Base-by-base conservation (phyloP, 345 rosid genomes). In the Euphorbia peplus region DNA sequence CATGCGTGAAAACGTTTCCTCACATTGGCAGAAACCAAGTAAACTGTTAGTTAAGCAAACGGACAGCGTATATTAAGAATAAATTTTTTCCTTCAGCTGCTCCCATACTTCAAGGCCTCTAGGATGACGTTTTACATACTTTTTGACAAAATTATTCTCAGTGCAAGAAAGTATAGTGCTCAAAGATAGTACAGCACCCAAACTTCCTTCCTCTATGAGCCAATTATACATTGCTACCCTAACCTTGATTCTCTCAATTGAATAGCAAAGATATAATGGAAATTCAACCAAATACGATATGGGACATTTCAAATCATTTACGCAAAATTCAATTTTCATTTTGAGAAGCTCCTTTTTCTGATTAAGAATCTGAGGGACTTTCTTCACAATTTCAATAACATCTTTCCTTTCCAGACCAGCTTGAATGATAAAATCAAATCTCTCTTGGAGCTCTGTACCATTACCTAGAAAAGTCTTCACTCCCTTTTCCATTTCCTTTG, bases 161-260 rank as follows among this genome's bases (percentile, higher is more conserved):
- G 91, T 60, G 64, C 71, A 60, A 25, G 81, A 68, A 11, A 92
- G 25, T 65, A 88, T n/a, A 53, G 90, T 83, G 29, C 88, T 79
- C 73, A 86, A 66, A 48, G 87, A 68, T 42, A 77, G 63, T 61
- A 4, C 57, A 19, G 83, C 81, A 16, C 65, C 66, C 8, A 46
- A 80, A 26, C 65, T 70, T 46, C 83, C 86, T 70, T 78, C 71
- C 67, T 86, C 79, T 75, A 67, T 79, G 70, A 90, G 83, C 98
- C 98, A 90, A 74, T 73, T 73, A 69, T 84, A 87, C 97, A 90
- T 90, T 25, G 74, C 73, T 41, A 80, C 42, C 70, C 90, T 85
- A 42, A 84, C 78, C 74, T 83, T 79, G 69, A 83, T 70, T 71
- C 90, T 84, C 66, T 66, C 70, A 41, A 67, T 60, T 22, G 81